phyloP scores from a whole-genome alignment of 2,329 filamentous ascomycete species.

The Arachnomyces sp. region DNA sequence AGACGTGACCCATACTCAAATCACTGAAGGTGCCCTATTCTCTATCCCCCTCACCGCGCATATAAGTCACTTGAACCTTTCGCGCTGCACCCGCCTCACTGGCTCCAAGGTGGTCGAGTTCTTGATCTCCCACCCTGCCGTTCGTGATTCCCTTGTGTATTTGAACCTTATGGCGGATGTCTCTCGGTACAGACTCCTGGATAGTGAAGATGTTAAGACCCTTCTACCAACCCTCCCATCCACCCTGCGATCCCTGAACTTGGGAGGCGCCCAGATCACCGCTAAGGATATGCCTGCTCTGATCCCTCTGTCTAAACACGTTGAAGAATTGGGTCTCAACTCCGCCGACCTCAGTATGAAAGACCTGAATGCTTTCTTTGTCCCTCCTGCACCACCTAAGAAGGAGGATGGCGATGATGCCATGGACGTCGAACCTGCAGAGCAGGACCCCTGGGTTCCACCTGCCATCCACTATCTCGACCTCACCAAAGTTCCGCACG shows the following conservation, averaged over 20 bases:
- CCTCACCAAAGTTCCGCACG: conserved; percentile 57
- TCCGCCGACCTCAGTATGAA: conserved; percentile 54
- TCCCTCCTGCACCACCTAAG: conserved; percentile 18
- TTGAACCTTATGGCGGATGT: conserved; percentile 66
- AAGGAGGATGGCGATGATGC: conserved; percentile 26
- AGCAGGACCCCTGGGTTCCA: conserved; percentile 40
- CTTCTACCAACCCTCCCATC: conserved; percentile 59
- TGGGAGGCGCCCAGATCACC: conserved; percentile 66
- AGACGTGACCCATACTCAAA: conserved; percentile 68
- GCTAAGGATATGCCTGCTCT: conserved; percentile 56
- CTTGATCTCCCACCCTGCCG: conserved; percentile 61
- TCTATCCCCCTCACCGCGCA: conserved; percentile 63
- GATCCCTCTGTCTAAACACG: conserved; percentile 57
- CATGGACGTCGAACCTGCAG: conserved; percentile 16
- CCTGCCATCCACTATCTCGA: conserved; percentile 67
- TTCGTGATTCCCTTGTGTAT: conserved; percentile 55
- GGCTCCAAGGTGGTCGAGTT: conserved; percentile 62
- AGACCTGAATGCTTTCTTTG: conserved; percentile 58
- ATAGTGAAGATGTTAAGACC: conserved; percentile 54
- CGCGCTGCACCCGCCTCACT: conserved; percentile 63
- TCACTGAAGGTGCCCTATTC: conserved; percentile 62
- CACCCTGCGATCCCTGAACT: conserved; percentile 62
- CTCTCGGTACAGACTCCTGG: conserved; percentile 62
- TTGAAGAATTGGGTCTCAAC: conserved; percentile 69
- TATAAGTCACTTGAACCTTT: conserved; percentile 69